Percentiles rank a stretch among this genome's conserved stretches.
phyloP scores from a whole-genome alignment of 2,329 filamentous ascomycete genomes.

The Aspergillus sp. region DNA sequence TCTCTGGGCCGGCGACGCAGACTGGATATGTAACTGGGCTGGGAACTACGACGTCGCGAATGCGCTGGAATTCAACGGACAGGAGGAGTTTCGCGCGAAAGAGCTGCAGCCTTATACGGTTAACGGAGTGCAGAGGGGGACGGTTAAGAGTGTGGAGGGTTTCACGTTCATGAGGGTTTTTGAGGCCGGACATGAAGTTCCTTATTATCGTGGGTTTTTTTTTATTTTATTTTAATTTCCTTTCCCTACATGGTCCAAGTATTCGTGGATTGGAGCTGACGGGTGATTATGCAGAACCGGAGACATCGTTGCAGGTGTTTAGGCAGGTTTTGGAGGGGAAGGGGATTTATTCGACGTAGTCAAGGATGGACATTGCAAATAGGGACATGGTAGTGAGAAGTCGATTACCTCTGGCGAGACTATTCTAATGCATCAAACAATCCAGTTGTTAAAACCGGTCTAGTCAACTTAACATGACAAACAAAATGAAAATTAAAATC shows the following conservation, averaged over 20 bases:
- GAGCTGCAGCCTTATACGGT: constrained; percentile 42
- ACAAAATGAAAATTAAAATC: not conserved
- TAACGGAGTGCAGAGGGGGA: constrained; percentile 41
- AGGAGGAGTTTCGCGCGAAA: constrained; percentile 35
- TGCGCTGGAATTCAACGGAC: constrained; percentile 38
- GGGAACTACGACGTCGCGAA: constrained; percentile 46
- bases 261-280: too few relatives aligned
- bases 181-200: constrained; percentile 46
- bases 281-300: constrained; percentile 27
- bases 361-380: too few relatives aligned
- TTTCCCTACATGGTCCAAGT: too few relatives aligned
- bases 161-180: constrained; percentile 46
- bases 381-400: too few relatives aligned
- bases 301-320: constrained; percentile 42
- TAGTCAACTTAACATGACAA: not conserved
- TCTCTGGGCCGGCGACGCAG: constrained; percentile 52
- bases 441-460: constrained; percentile 2
- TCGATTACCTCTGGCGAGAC: too few relatives aligned
- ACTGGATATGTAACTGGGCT: constrained; percentile 55
- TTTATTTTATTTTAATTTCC: constrained; percentile 6
- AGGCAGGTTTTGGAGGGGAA: constrained; percentile 37
- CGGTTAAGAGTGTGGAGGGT: constrained; percentile 47
- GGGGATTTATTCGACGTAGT: constrained; percentile 15
- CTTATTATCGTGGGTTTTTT: constrained; percentile 41
- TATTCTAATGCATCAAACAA: not conserved